These are phyloP conservation scores for Cupressus sempervirens DNA, from an alignment of 75 land plant species.

Conservation along the genomic window DNA sequence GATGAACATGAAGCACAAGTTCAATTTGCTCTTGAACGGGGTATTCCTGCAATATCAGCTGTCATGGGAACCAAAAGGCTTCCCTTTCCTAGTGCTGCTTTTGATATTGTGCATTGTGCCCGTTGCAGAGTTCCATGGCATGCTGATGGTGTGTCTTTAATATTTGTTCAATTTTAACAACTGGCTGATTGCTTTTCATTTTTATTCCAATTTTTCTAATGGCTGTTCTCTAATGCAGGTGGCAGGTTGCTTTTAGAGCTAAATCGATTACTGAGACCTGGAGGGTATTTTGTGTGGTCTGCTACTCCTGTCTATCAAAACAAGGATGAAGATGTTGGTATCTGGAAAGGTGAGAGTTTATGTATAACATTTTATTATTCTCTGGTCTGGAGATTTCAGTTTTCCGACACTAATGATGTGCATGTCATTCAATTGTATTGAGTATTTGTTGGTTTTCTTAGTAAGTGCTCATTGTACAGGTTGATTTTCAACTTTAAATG, in stretches of 20 bases:
- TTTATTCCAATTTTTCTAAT: background rate
- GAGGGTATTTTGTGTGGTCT: constrained; percentile 90
- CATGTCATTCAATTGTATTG: background rate
- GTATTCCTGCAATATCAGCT: constrained; percentile 83
- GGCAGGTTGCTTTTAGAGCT: constrained; percentile 79
- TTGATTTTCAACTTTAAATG: background rate
- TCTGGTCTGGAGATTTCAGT: background rate
- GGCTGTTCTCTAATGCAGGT: constrained; percentile 37
- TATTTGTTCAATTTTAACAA: background rate
- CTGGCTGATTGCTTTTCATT: background rate
- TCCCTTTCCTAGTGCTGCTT: constrained; percentile 75
- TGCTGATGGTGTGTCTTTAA: constrained; percentile 53
- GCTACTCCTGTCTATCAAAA: constrained; percentile 84
- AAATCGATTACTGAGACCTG: constrained; percentile 79
- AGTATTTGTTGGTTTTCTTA: background rate
- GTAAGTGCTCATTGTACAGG: background rate
- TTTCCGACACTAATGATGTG: background rate
- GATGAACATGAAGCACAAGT: constrained; percentile 98
- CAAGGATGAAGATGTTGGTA: constrained; percentile 41
- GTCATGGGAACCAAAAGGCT: constrained; percentile 88
- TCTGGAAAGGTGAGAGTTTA: constrained; percentile 58
- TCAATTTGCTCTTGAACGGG: constrained; percentile 92
- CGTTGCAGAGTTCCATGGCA: constrained; percentile 95
- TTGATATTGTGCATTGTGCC: constrained; percentile 87
- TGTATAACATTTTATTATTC: background rate